These are phyloP conservation scores for Ophiobolus disseminans DNA, from an alignment of 2,329 filamentous ascomycete species.

Conservation along the genomic window DNA sequence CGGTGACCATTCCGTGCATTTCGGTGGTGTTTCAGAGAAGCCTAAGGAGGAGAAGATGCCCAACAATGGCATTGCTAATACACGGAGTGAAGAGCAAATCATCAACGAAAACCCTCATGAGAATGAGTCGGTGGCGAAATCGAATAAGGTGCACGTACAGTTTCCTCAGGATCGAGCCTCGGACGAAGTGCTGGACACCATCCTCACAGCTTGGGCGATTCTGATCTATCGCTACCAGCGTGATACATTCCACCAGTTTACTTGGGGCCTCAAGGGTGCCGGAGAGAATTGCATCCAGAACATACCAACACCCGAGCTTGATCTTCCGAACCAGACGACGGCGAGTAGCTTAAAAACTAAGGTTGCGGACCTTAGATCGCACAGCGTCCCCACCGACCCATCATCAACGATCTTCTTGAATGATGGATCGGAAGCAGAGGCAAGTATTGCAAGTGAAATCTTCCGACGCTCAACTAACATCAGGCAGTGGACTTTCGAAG, in stretches of 20 bases:
- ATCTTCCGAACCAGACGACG: slow-evolving; percentile 21
- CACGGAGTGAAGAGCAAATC: slow-evolving; percentile 2
- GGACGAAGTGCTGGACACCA: slow-evolving; percentile 25
- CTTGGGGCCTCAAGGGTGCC: slow-evolving; percentile 32
- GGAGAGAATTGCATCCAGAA: slow-evolving; percentile 18
- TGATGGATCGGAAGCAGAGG: slow-evolving; percentile 41
- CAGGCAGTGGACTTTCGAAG: slow-evolving; percentile 39
- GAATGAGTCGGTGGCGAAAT: slow-evolving; percentile 8
- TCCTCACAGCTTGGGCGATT: slow-evolving; percentile 42
- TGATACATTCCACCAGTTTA: slow-evolving; percentile 39
- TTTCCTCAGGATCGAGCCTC: slow-evolving; percentile 11
- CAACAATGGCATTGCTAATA: slow-evolving; percentile 10
- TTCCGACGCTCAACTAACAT: slow-evolving; percentile 4
- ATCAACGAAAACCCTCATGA: neutral
- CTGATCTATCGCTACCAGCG: slow-evolving; percentile 42
- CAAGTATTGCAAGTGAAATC: slow-evolving; percentile 8
- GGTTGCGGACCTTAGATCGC: slow-evolving; percentile 19
- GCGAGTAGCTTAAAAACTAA: slow-evolving; percentile 22
- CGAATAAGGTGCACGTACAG: slow-evolving; percentile 25
- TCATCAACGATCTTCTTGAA: slow-evolving; percentile 30
- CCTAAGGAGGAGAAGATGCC: slow-evolving; percentile 21
- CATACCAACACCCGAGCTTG: slow-evolving; percentile 24
- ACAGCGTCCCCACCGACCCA: slow-evolving; percentile 13
- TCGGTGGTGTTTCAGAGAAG: slow-evolving; percentile 20
- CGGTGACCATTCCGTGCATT: slow-evolving; percentile 22